Conservation (phyloP, 73 alveolate genomes). For the Paramecium primaurelia region DNA sequence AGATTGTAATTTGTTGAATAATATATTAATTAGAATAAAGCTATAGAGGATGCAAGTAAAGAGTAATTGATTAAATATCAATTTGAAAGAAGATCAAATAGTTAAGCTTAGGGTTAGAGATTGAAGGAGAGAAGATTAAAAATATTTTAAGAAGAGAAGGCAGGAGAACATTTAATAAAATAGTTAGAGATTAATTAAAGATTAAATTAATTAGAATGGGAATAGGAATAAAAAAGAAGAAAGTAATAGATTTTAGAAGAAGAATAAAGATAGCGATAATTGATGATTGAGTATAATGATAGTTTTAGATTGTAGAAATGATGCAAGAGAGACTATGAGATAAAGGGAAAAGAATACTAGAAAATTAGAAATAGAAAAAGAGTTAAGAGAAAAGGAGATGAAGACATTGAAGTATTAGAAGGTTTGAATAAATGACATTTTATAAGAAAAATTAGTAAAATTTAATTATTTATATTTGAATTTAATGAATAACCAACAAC, state of each 20-base stretch:
- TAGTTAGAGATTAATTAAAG: constrained; percentile 27
- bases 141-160: neutral
- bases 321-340: neutral
- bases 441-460: neutral
- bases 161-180: constrained; percentile 26
- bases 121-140: constrained; percentile 29
- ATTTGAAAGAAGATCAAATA: neutral
- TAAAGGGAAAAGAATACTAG: constrained; percentile 3
- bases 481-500: constrained; percentile 31
- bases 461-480: neutral
- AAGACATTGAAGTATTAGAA: neutral
- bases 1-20: neutral
- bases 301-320: neutral
- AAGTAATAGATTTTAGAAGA: neutral
- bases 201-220: neutral
- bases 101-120: neutral
- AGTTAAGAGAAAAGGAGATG: neutral
- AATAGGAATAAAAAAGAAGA: neutral
- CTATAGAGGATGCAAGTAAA: constrained; percentile 7
- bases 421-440: neutral
- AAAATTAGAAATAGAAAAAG: constrained; percentile 22
- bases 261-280: neutral
- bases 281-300: neutral
- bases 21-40: neutral
- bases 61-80: neutral